Base-by-base conservation (phyloP, 1,139 yeast species). In the Geotrichum candidum region DNA sequence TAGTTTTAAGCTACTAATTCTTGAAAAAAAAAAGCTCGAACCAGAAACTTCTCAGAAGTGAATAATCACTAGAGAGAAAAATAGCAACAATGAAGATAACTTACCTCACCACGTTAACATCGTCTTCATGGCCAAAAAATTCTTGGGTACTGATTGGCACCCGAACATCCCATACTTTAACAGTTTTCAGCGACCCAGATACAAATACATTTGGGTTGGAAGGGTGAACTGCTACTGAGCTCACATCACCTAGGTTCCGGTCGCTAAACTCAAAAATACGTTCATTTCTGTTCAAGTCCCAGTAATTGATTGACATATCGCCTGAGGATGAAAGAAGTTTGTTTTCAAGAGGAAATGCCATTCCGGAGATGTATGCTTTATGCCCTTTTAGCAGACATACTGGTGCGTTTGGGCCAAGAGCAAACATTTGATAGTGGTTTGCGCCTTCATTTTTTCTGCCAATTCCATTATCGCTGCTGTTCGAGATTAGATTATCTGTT, bases 281-380 rank as follows among this genome's bases (percentile, higher is more conserved):
- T 33, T 77, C 77, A 0, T 89, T 86, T 65, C 82, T 83, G 35
- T 80, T 77, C 35, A 90, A 78, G 72, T 92, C 97, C 97, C 97
- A 92, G 63, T 86, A 73, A 2, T 83, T 80, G 68, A 91, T 83
- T 1, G 95, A 84, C 86, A 86, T 84, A 72, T 92, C 97, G 3
- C 96, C 97, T 57, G 94, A 86, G 1, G 87, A 82, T 0, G 96
- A 88, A 18, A 90, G 70, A 0, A 90, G 72, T n/a, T 79, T 78
- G 9, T 79, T 75, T 61, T 83, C 80, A 63, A 81, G 79, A 29
- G 88, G 66, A 68, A 90, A 92, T 57, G 84, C 85, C 65, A 90
- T 80, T 67, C 86, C 90, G 0, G 95, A 85, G 10, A 92, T 83
- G 70, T 91, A 91, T 51, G 96, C 95, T 15, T 85, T 80, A 72